Percentiles rank a stretch among this genome's conserved stretches.
Evolutionary conservation across 371 early-diverging fungal species (phyloP).

Genomic region (Phascolomyces articulosus): DNA sequence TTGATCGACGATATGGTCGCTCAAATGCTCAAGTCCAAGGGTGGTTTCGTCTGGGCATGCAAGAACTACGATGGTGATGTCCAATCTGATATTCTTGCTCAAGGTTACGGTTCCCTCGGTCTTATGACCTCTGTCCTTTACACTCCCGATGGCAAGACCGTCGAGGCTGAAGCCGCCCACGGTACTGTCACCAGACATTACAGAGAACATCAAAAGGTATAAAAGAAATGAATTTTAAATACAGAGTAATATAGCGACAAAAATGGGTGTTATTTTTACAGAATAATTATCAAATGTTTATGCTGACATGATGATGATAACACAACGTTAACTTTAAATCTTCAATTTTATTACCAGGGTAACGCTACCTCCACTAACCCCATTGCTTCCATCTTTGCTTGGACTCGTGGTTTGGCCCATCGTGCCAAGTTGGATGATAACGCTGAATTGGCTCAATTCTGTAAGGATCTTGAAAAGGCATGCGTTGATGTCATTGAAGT

Average conservation of each 20-base stretch:
- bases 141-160: slow-evolving; percentile 93
- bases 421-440: slow-evolving; percentile 93
- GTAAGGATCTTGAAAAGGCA: slow-evolving; percentile 82
- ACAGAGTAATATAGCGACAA: too few species aligned
- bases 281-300: too few species aligned
- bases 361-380: slow-evolving; percentile 93
- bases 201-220: slow-evolving; percentile 92
- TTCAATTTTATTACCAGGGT: slow-evolving; percentile 41
- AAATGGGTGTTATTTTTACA: too few species aligned
- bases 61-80: slow-evolving; percentile 98
- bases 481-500: slow-evolving; percentile 89
- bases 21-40: slow-evolving; percentile 92
- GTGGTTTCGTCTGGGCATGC: slow-evolving; percentile 95
- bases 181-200: slow-evolving; percentile 97
- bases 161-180: slow-evolving; percentile 97
- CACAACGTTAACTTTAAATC: slow-evolving; percentile 2
- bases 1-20: slow-evolving; percentile 99
- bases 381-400: slow-evolving; percentile 97
- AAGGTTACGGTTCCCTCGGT: slow-evolving; percentile 91
- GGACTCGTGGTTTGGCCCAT: slow-evolving; percentile 96
- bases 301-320: too few species aligned
- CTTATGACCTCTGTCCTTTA: slow-evolving; percentile 96
- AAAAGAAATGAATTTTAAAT: background rate
- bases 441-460: slow-evolving; percentile 75
- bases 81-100: slow-evolving; percentile 94